Percentiles rank a stretch among this genome's conserved stretches.
These are phyloP conservation scores for Aspergillus puulaauensis DNA, from an alignment of 2,329 filamentous ascomycete species.

Conservation along the genomic window DNA sequence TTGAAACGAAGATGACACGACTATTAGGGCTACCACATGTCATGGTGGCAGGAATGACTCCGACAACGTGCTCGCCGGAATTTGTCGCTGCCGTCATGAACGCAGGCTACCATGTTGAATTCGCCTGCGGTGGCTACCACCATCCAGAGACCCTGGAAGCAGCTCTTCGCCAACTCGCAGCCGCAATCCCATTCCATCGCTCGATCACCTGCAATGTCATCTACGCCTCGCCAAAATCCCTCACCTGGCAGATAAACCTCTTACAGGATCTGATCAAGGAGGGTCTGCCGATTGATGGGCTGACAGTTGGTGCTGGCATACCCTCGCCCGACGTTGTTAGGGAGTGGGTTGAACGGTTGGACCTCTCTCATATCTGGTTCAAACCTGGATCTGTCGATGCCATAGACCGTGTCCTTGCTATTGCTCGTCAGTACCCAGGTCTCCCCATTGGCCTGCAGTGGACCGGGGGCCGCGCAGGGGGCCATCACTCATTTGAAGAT, in stretches of 20 bases:
- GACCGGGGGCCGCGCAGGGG: constrained; percentile 89
- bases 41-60: constrained; percentile 11
- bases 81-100: constrained; percentile 6
- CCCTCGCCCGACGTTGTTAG: constrained; percentile 90
- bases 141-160: not conserved
- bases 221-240: constrained; percentile 2
- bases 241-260: constrained; percentile 3
- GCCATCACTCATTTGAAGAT: constrained; percentile 90
- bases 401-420: constrained; percentile 85
- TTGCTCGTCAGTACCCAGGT: constrained; percentile 83
- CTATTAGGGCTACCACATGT: constrained; percentile 1
- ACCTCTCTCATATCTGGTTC: constrained; percentile 88
- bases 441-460: constrained; percentile 90
- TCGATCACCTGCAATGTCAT: constrained; percentile 11
- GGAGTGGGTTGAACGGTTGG: constrained; percentile 88
- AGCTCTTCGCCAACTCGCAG: not conserved
- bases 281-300: constrained; percentile 84
- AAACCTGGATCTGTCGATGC: constrained; percentile 87
- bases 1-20: constrained; percentile 1
- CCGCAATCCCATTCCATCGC: not conserved
- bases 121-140: constrained; percentile 7
- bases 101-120: constrained; percentile 7
- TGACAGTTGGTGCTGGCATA: constrained; percentile 91
- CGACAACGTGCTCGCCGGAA: constrained; percentile 2
- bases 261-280: constrained; percentile 44